A percentile compares a stretch with the other conserved stretches of the same genome.
These are phyloP conservation scores for Huiozyma sinensis DNA, from an alignment of 805 yeast genomes.

Conservation along the genomic window DNA sequence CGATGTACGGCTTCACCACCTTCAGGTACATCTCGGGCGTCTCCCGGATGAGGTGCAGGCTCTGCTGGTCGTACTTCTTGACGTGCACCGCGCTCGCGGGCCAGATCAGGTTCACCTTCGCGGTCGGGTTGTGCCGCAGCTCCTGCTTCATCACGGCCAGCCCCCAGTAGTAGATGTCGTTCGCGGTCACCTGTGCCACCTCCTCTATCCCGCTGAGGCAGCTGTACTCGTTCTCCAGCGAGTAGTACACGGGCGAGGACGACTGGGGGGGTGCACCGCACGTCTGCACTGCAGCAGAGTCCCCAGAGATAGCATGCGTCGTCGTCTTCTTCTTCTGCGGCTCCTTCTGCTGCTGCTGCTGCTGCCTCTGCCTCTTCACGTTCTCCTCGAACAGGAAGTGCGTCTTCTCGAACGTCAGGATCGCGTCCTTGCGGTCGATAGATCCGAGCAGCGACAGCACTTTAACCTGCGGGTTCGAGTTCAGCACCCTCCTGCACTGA, in stretches of 20 bases:
- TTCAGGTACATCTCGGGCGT: slow-evolving; percentile 64
- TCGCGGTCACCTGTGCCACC: slow-evolving; percentile 39
- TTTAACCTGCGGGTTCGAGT: slow-evolving; percentile 57
- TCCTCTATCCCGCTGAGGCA: slow-evolving; percentile 20
- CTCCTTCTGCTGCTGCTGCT: too few relatives aligned
- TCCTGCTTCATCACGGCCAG: slow-evolving; percentile 39
- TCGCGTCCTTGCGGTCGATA: slow-evolving; percentile 54
- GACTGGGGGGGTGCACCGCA: background rate
- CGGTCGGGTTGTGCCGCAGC: slow-evolving; percentile 38
- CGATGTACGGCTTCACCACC: slow-evolving; percentile 67
- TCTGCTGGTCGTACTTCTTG: slow-evolving; percentile 53
- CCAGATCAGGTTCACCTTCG: slow-evolving; percentile 65
- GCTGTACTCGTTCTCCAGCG: slow-evolving; percentile 9
- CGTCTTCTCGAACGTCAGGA: slow-evolving; percentile 62
- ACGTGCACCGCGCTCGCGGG: slow-evolving; percentile 88
- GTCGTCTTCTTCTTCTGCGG: too few relatives aligned
- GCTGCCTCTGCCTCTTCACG: background rate
- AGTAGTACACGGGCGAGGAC: slow-evolving; percentile 4
- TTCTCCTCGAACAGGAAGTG: slow-evolving; percentile 34
- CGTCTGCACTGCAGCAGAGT: too few relatives aligned
- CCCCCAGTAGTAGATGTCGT: slow-evolving; percentile 84
- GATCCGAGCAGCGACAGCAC: slow-evolving; percentile 52
- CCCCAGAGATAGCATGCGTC: background rate
- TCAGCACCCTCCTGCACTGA: slow-evolving; percentile 36
- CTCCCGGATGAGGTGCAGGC: slow-evolving; percentile 54